A percentile compares a stretch with the other conserved stretches of the same genome.
Conservation (phyloP, 805 yeast species). For the Jamesozyma gamospora region DNA sequence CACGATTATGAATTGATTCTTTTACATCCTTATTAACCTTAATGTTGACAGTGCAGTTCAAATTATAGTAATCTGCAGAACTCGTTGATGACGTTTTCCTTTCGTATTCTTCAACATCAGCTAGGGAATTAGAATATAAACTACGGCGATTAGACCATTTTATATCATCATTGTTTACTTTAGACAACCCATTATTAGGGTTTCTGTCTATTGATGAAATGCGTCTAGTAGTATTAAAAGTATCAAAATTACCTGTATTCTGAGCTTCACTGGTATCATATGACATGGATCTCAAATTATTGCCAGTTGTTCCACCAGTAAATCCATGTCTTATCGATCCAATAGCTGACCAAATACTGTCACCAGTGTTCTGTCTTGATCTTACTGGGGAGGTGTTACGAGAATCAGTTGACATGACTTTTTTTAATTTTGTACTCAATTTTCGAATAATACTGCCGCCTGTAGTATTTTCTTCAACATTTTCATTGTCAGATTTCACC, state of each 20-base stretch:
- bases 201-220: neutral
- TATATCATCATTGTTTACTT: neutral
- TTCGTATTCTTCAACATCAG: slow-evolving; percentile 5
- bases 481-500: slow-evolving; percentile 1
- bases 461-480: slow-evolving; percentile 9
- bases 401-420: slow-evolving; percentile 15
- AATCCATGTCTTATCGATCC: slow-evolving; percentile 11
- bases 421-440: slow-evolving; percentile 13
- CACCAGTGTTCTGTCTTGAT: slow-evolving; percentile 22
- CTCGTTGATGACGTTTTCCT: slow-evolving; percentile 1
- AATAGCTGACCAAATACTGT: slow-evolving; percentile 15
- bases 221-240: neutral
- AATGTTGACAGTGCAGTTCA: slow-evolving; percentile 6
- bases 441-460: slow-evolving; percentile 15
- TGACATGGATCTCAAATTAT: slow-evolving; percentile 4
- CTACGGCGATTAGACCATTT: slow-evolving; percentile 2
- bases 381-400: slow-evolving; percentile 14
- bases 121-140: slow-evolving; percentile 1
- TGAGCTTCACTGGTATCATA: slow-evolving; percentile 1
- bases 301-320: slow-evolving; percentile 4
- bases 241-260: neutral
- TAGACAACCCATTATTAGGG: neutral
- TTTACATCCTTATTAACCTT: slow-evolving; percentile 8
- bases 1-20: slow-evolving; percentile 44
- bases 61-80: slow-evolving; percentile 5